Percentiles rank a stretch among this genome's conserved stretches.
Evolutionary conservation across 192 early-diverging fungal species (phyloP).

Genomic region (Spizellomyces sp.): DNA sequence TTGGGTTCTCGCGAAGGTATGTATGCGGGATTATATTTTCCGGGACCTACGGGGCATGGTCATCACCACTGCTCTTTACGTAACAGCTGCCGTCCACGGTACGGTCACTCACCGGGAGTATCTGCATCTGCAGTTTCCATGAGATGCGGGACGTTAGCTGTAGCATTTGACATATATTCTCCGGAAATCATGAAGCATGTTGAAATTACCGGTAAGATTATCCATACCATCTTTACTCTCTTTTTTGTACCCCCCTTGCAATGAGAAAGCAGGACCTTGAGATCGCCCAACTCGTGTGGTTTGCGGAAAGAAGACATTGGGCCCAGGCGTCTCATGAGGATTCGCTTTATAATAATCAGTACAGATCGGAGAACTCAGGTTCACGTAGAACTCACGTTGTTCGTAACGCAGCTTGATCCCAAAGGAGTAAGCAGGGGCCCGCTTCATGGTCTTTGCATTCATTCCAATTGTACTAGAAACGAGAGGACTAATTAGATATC

Average conservation of each 20-base stretch:
- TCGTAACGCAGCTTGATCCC: constrained; percentile 51
- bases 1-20: constrained; percentile 52
- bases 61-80: neutral
- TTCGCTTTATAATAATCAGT: constrained; percentile 4
- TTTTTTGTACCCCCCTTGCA: constrained; percentile 56
- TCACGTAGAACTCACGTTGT: constrained; percentile 22
- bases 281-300: constrained; percentile 54
- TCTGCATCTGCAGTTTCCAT: constrained; percentile 32
- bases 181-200: neutral
- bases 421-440: constrained; percentile 63
- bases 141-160: neutral
- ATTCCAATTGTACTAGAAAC: constrained; percentile 48
- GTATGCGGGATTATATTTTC: constrained; percentile 59
- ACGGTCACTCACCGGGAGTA: constrained; percentile 43
- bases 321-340: constrained; percentile 48
- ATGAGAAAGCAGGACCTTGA: constrained; percentile 58
- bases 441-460: constrained; percentile 46
- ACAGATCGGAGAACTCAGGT: neutral
- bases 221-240: constrained; percentile 17
- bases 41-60: constrained; percentile 43
- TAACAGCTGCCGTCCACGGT: neutral
- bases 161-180: neutral
- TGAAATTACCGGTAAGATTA: neutral
- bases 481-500: neutral
- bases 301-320: constrained; percentile 60